Evolutionary conservation across 176 grass and related monocot genomes (phyloP), one percentile per base, ranked within the genome.

Genomic region (Eleusine indica): DNA sequence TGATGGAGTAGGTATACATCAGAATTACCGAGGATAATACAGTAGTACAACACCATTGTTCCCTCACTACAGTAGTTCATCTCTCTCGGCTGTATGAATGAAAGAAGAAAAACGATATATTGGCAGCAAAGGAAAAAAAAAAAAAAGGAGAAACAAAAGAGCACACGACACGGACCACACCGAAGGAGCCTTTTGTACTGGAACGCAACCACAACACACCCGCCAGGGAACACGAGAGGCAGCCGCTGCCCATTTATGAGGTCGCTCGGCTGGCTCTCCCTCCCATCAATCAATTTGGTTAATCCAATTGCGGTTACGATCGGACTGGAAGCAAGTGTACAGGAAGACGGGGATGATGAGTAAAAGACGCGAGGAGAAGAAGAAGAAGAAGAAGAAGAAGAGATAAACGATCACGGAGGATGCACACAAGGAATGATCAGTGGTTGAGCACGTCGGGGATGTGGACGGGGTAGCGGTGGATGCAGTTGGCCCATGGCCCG

Each of bases 371-470:
- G 25, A 25, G 25, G 25, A 25, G 25, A 7, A 1, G 19, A 58
- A 18, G 54, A 61, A 22, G 18, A 58, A 18, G 54, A 61, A 22
- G 18, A 21, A 25, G 25, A 25, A 25, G 25, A 25, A 25, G 25
- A 25, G 25, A 25, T 25, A 25, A 25, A 25, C 25, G 25, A 25
- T 25, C 25, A 25, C 25, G 25, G 32, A 35, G 32, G 32, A 35
- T 35, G 32, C 32, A 35, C 32, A 35, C 32, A 35, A 35, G 32
- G 32, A 35, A 35, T 35, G 32, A 11, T 25, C 63, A 91, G 78
- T 88, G 80, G 82, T 86, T 91, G 86, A 91, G 67, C 70, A 86
- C 81, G 83, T 88, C 86, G 67, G 90, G 90, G 82, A 91, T 91
- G 39, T 89, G 47, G 38, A 90, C 91, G 29, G 91, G 91, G 72